Conservation (phyloP, 441 rosid species). For the Corymbia citriodora region DNA sequence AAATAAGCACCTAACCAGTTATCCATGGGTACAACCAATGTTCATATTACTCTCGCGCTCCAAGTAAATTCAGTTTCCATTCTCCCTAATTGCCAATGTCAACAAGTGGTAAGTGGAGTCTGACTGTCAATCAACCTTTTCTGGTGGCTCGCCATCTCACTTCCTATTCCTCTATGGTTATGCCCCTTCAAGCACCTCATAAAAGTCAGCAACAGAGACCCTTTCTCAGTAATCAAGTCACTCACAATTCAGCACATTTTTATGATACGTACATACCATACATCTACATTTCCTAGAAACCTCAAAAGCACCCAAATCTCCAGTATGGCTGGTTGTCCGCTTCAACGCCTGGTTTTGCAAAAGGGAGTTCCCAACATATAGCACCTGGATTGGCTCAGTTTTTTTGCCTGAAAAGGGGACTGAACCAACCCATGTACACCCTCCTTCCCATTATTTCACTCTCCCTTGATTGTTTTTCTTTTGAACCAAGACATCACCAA, state of each 20-base stretch:
- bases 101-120: not conserved
- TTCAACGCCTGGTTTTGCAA: too few species aligned
- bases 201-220: not conserved
- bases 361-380: not conserved
- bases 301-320: not conserved
- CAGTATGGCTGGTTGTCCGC: too few species aligned
- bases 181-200: not conserved
- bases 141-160: not conserved
- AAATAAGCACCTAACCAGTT: not conserved
- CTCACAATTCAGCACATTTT: not conserved
- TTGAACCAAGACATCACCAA: too few species aligned
- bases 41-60: not conserved
- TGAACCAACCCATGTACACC: not conserved
- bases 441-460: too few species aligned
- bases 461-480: too few species aligned
- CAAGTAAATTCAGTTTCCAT: not conserved
- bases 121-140: not conserved
- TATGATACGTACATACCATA: not conserved
- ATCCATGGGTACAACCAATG: not conserved
- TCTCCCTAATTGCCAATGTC: not conserved
- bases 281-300: not conserved
- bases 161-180: not conserved
- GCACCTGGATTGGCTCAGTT: rapidly evolving
- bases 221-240: not conserved
- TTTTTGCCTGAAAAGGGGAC: not conserved